Percentiles rank a stretch among this genome's conserved stretches.
Evolutionary conservation across 768 basidiomycete species (phyloP).

Genomic region (Amanita exitialis): DNA sequence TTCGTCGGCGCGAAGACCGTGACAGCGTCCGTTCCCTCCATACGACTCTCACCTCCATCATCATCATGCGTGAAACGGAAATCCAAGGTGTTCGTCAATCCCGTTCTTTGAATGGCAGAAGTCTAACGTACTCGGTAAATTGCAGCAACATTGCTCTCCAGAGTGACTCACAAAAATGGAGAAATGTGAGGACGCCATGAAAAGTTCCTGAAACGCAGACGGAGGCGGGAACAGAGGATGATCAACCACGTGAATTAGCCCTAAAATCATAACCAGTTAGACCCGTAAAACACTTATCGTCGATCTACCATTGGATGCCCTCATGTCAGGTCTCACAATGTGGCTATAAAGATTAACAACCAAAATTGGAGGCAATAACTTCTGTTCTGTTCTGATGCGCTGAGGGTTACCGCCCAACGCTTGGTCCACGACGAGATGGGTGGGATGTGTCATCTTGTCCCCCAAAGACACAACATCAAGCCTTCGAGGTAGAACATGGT

Average conservation of each 20-base stretch:
- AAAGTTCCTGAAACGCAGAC: slow-evolving; percentile 37
- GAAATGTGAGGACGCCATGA: slow-evolving; percentile 30
- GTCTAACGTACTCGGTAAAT: slow-evolving; percentile 24
- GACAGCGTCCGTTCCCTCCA: slow-evolving; percentile 34
- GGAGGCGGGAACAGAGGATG: slow-evolving; percentile 48
- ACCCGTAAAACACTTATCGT: not conserved
- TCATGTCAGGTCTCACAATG: slow-evolving; percentile 28
- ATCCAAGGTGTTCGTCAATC: slow-evolving; percentile 32
- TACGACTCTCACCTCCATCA: slow-evolving; percentile 23
- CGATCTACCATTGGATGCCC: slow-evolving; percentile 39
- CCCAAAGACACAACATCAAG: slow-evolving; percentile 28
- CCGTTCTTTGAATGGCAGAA: slow-evolving; percentile 43
- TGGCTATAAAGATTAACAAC: slow-evolving; percentile 41
- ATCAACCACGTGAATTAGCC: slow-evolving; percentile 42
- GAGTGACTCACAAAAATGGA: slow-evolving; percentile 33
- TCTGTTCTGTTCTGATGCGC: slow-evolving; percentile 30
- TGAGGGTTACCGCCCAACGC: slow-evolving; percentile 34
- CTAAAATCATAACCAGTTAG: slow-evolving; percentile 14
- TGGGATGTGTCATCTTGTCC: slow-evolving; percentile 45
- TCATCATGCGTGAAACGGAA: slow-evolving; percentile 31
- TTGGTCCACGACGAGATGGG: slow-evolving; percentile 30
- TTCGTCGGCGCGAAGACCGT: slow-evolving; percentile 50
- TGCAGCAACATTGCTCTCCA: not conserved
- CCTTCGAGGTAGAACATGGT: slow-evolving; percentile 41
- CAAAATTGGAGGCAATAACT: slow-evolving; percentile 21